phyloP scores from a whole-genome alignment of 345 rosid species.

The Corymbia maculata region DNA sequence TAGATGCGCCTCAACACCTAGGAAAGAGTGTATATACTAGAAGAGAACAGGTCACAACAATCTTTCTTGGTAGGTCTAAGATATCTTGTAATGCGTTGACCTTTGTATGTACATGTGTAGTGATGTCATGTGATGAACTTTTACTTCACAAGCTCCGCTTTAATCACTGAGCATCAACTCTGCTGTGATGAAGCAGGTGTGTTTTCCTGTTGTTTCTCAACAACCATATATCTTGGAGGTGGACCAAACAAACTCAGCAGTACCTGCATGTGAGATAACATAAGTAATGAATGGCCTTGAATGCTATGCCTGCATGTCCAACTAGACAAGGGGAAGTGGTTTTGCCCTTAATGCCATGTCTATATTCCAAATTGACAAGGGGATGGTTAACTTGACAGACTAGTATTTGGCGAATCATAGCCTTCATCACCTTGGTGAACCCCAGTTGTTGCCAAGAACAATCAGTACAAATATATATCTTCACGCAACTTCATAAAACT shows the following conservation, averaged over 20 bases:
- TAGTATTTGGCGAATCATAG: background rate
- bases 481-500: background rate
- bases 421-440: background rate
- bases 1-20: background rate
- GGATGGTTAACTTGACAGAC: background rate
- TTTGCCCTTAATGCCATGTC: background rate
- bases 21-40: background rate
- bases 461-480: background rate
- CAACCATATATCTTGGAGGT: constrained; percentile 16
- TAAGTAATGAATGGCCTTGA: background rate
- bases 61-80: background rate
- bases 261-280: constrained; percentile 38
- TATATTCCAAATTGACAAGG: background rate
- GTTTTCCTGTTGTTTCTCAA: background rate
- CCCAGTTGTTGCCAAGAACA: background rate
- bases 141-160: background rate
- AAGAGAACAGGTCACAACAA: background rate
- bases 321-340: background rate
- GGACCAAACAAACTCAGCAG: constrained; percentile 76
- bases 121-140: background rate
- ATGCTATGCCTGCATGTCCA: background rate
- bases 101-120: background rate
- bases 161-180: constrained; percentile 11
- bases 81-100: background rate
- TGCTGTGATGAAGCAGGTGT: constrained; percentile 21